Base-by-base conservation (phyloP, 2,329 filamentous ascomycete genomes). In the Zalaria sp. region DNA sequence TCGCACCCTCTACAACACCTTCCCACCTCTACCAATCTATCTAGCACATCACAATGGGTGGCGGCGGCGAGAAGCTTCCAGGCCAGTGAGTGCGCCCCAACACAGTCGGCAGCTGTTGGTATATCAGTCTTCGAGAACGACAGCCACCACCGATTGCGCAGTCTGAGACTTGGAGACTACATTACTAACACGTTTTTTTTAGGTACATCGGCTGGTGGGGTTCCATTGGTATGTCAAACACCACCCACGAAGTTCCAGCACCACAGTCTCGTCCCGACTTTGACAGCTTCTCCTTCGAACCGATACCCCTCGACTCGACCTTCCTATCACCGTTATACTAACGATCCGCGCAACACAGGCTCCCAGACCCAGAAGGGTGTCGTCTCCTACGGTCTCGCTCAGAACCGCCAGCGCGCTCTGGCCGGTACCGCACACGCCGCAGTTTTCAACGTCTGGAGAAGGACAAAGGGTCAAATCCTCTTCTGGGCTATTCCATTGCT, bases 401-500 rank as follows among this genome's bases (percentile, higher is more conserved):
- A 82, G 52, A 96, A 98, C 75, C 81, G 83, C 61, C 89, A 94
- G 71, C 80, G 83, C 58, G 83, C 87, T 49, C 73, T 93, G 52
- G 86, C 86, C 49, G 85, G 84, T 56, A 71, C 81, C 46, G 65
- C 73, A 50, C 69, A 89, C 64, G 83, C 81, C 52, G 89, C 88
- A 58, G 68, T 96, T 71, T 96, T 96, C 81, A 98, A 98, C 77
- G 81, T 78, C 55, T 93, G 83, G 75, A 81, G 91, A 65, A 79
- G 91, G 57, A 83, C 82, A 67, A 80, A 79, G 62, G 65, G 73
- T 54, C 91, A 96, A 73, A 78, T 93, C 53, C 78, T 96, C 54
- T 98, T 88, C 75, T 79, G 88, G 65, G 74, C 80, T 26, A 83
- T 91, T 46, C 82, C 88, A 34, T 68, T 94, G 53, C 56, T 91